Percentiles rank a stretch among this genome's conserved stretches.
phyloP scores from a whole-genome alignment of 495 filamentous ascomycete species.

The Podospora appendiculata region DNA sequence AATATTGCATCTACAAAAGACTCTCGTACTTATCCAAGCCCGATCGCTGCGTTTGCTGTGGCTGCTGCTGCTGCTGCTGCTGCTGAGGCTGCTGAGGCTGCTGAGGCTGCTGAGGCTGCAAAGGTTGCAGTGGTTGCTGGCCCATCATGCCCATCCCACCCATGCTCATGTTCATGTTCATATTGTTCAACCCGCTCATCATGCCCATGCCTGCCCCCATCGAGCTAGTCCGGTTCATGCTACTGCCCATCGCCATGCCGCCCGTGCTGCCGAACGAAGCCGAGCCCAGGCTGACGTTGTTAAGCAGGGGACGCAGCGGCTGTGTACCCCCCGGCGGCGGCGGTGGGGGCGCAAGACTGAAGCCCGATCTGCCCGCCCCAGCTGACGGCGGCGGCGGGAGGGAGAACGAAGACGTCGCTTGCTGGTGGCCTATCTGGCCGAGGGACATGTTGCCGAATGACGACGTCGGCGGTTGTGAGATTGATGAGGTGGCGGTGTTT shows the following conservation, averaged over 20 bases:
- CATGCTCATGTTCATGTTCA: constrained; percentile 7
- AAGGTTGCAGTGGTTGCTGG: constrained; percentile 25
- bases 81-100: constrained; percentile 17
- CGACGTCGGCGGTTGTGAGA: constrained; percentile 11
- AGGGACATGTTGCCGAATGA: constrained; percentile 28
- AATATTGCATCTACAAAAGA: constrained; percentile 55
- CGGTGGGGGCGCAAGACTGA: constrained; percentile 35
- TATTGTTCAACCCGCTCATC: background rate
- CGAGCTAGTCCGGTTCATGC: background rate
- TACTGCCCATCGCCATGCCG: constrained; percentile 8
- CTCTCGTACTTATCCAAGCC: constrained; percentile 79
- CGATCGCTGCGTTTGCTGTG: constrained; percentile 41
- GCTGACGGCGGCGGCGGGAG: constrained; percentile 40
- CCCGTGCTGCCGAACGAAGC: constrained; percentile 2
- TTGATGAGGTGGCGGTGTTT: constrained; percentile 10
- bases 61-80: constrained; percentile 20
- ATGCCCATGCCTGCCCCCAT: no score
- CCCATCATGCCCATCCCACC: constrained; percentile 1
- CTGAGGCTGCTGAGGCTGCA: constrained; percentile 17
- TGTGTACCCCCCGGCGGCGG: constrained; percentile 8
- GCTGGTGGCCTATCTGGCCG: constrained; percentile 19
- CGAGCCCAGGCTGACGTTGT: background rate
- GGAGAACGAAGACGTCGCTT: constrained; percentile 27
- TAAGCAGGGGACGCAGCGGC: constrained; percentile 3
- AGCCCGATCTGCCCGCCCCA: constrained; percentile 16